phyloP scores from a whole-genome alignment of 2,329 filamentous ascomycete species.

The Aspergillus pseudonomiae region DNA sequence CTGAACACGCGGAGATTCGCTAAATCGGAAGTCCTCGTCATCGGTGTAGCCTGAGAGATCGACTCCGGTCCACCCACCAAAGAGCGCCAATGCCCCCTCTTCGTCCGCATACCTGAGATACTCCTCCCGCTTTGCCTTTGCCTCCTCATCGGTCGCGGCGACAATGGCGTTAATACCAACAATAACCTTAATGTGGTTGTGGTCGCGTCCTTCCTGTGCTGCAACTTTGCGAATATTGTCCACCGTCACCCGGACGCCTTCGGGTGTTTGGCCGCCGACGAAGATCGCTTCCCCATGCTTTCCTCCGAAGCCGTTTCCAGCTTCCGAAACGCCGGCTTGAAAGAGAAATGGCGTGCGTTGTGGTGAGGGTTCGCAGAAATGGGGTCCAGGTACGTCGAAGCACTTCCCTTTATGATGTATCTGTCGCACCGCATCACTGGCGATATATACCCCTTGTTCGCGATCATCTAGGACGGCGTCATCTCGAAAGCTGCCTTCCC shows the following conservation, averaged over 20 bases:
- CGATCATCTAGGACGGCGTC: constrained; percentile 28
- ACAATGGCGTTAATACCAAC: constrained; percentile 44
- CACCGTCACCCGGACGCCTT: constrained; percentile 38
- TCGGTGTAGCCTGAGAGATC: constrained; percentile 6
- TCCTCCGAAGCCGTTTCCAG: constrained; percentile 46
- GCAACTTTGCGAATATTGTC: constrained; percentile 42
- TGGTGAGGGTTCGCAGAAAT: constrained; percentile 41
- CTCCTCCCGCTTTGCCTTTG: constrained; percentile 42
- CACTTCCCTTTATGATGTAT: constrained; percentile 37
- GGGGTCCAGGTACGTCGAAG: constrained; percentile 40
- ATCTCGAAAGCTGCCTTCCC: constrained; percentile 54
- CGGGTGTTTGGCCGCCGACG: constrained; percentile 42
- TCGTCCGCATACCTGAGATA: constrained; percentile 42
- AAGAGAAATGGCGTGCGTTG: constrained; percentile 36
- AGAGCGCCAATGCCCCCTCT: constrained; percentile 44
- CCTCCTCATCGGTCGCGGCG: constrained; percentile 43
- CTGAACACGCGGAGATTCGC: constrained; percentile 25
- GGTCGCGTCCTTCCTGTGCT: constrained; percentile 37
- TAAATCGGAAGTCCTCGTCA: constrained; percentile 18
- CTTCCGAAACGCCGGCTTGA: constrained; percentile 47
- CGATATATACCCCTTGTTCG: constrained; percentile 19
- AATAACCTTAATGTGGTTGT: constrained; percentile 41
- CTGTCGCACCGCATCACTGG: constrained; percentile 22
- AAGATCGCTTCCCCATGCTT: constrained; percentile 47
- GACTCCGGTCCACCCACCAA: constrained; percentile 47